Evolutionary conservation across 1,139 yeast species (phyloP).

Genomic region (Nakaseomyces bracarensis): DNA sequence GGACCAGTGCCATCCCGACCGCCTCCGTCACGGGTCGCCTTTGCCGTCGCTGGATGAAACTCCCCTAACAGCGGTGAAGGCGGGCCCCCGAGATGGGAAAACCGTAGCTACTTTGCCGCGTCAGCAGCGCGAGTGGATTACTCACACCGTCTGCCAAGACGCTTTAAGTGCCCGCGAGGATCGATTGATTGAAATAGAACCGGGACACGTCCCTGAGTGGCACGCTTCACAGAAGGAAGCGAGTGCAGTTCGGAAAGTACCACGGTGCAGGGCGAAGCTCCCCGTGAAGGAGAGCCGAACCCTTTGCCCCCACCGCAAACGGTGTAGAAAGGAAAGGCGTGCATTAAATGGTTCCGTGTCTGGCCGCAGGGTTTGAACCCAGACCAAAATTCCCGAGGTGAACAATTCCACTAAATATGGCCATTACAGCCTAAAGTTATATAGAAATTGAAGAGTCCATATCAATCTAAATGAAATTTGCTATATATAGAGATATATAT

Average conservation of each 20-base stretch:
- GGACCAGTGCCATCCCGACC: conserved; percentile 34
- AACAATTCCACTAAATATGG: conserved; percentile 32
- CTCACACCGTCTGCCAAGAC: conserved; percentile 26
- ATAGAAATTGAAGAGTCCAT: too few relatives aligned
- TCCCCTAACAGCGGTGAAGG: conserved; percentile 36
- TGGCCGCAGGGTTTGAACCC: conserved; percentile 29
- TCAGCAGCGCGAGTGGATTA: conserved; percentile 26
- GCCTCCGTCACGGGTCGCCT: conserved; percentile 38
- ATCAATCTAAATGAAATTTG: too few relatives aligned
- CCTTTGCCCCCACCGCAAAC: conserved; percentile 11
- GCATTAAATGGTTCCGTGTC: conserved; percentile 21
- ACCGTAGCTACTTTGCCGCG: conserved; percentile 27
- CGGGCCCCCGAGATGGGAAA: conserved; percentile 19
- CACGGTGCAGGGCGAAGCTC: conserved; percentile 19
- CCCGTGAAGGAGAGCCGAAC: neutral
- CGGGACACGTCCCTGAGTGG: conserved; percentile 33
- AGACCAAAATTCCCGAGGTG: conserved; percentile 28
- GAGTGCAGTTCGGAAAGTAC: conserved; percentile 14
- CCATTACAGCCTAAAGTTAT: conserved; percentile 37
- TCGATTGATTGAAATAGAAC: conserved; percentile 30
- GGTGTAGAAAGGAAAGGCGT: conserved; percentile 12
- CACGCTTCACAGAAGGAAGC: conserved; percentile 12
- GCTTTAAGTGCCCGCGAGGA: conserved; percentile 33
- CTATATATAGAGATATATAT: too few relatives aligned
- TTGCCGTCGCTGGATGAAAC: conserved; percentile 38